phyloP scores from a whole-genome alignment of 2,329 filamentous ascomycete genomes.

The Sarocladium strictum region DNA sequence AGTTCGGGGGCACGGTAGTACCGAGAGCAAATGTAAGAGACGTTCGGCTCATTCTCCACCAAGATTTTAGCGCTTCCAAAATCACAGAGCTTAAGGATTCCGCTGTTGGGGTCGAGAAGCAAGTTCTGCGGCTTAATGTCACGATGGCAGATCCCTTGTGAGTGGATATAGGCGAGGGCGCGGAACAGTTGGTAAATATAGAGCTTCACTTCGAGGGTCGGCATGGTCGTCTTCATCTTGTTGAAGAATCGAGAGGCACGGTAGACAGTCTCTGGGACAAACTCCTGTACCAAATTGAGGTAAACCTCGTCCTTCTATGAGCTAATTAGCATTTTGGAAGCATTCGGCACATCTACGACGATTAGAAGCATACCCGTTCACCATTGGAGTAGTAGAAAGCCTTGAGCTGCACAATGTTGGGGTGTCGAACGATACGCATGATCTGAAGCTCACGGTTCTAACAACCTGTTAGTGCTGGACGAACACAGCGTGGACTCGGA shows the following conservation, averaged over 20 bases:
- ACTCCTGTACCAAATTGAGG: conserved; percentile 96
- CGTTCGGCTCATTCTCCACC: conserved; percentile 97
- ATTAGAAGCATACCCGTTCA: conserved; percentile 65
- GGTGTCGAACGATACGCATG: conserved; percentile 98
- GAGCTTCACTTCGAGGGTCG: conserved; percentile 95
- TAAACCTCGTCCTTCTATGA: conserved; percentile 93
- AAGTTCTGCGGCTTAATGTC: conserved; percentile 99
- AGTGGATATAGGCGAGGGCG: conserved; percentile 97
- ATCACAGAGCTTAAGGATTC: conserved; percentile 94
- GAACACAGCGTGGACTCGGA: background rate
- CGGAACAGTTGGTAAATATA: conserved; percentile 99
- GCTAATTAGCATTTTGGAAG: background rate
- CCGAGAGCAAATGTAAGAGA: conserved; percentile 98
- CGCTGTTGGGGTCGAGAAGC: conserved; percentile 82
- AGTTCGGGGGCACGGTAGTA: conserved; percentile 98
- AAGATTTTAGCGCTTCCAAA: conserved; percentile 98
- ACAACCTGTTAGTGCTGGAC: conserved; percentile 14
- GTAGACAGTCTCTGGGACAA: conserved; percentile 97
- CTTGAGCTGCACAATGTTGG: conserved; percentile 98
- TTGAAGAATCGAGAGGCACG: conserved; percentile 98
- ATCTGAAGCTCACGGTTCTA: conserved; percentile 99
- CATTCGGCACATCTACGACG: background rate
- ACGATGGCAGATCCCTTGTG: conserved; percentile 96
- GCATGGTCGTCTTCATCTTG: conserved; percentile 99
- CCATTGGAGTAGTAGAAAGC: conserved; percentile 99